phyloP scores from a whole-genome alignment of 257 asterid genomes.

The Haberlea rhodopensis region DNA sequence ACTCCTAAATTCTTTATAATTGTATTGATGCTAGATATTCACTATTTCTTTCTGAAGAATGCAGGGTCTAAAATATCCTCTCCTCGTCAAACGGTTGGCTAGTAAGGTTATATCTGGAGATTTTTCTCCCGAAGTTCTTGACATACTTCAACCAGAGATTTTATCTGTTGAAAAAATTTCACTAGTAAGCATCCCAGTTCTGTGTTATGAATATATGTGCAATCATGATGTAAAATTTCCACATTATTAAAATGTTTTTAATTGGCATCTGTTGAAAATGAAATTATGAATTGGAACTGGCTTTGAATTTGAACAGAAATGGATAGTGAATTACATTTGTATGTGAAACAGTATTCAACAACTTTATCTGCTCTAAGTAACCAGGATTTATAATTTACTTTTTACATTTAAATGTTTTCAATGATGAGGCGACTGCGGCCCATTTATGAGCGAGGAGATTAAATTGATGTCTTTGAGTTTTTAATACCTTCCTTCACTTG shows the following conservation, averaged over 20 bases:
- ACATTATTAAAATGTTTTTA: neutral
- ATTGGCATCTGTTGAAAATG: neutral
- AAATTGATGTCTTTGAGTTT: too few species aligned
- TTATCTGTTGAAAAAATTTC: constrained; percentile 46
- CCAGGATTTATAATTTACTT: neutral
- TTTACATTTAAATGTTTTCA: neutral
- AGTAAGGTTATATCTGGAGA: constrained; percentile 62
- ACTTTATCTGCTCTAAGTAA: neutral
- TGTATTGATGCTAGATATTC: constrained; percentile 9
- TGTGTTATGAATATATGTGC: neutral
- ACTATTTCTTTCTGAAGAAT: constrained; percentile 45
- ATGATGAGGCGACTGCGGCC: neutral
- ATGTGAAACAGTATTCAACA: neutral
- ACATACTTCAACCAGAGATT: constrained; percentile 66
- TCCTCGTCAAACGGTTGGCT: constrained; percentile 70
- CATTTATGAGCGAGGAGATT: too few species aligned
- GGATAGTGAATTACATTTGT: too few species aligned
- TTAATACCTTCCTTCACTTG: neutral
- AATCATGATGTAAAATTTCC: neutral
- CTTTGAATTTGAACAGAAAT: too few species aligned
- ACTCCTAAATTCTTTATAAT: too few species aligned
- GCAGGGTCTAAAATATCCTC: constrained; percentile 78
- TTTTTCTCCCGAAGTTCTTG: constrained; percentile 46
- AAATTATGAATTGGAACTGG: too few species aligned
- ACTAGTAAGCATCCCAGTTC: constrained; percentile 41